Evolutionary conservation across 495 filamentous ascomycete species (phyloP), one percentile per base, ranked within the genome.

Genomic region (Tuber magnatum): DNA sequence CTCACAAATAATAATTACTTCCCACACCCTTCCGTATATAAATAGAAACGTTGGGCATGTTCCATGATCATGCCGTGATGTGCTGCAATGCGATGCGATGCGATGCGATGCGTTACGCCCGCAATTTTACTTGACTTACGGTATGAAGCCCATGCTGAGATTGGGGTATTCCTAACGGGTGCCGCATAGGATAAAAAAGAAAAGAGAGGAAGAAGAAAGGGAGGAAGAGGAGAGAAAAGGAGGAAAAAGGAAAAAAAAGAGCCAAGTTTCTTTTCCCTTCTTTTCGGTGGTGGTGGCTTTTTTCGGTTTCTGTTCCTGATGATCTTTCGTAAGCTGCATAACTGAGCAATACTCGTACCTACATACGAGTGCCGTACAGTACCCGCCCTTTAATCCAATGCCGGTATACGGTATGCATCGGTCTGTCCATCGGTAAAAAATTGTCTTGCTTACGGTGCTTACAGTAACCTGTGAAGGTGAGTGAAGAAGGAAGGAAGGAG

Each of bases 11-110:
- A 65, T 65, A 65, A 65, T 65, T 65, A 65, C 32, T 65, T 14
- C 51, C 51, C n/a, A 28, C 51, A 2, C 56, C 56, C 28, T 10
- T 1, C 12, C 12, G 56, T 65, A 61, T 65, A 65, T 65, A 65
- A 65, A 65, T 65, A 65, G 56, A 28, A 65, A 65, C 56, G 56
- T 18, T 35, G 28, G 56, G 32, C 28, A 35, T 65, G 56, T 65
- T 65, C 56, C 56, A 65, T 35, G 28, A 35, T 65, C 56, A 65
- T 65, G 56, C 56, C 56, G 56, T 65, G 56, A 65, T 65, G 56
- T 28, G 28, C 56, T 32, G 28, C 56, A 3, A 35, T 51, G 46
- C 46, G 9, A 35, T 51, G 46, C 46, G 39, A 40, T 40, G 39
- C 39, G 39, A 10, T 56, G 48, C 48, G 48, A 65, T 65, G 56